These are phyloP conservation scores for Articulospora tetracladia DNA, from an alignment of 495 filamentous ascomycete genomes.

Conservation along the genomic window DNA sequence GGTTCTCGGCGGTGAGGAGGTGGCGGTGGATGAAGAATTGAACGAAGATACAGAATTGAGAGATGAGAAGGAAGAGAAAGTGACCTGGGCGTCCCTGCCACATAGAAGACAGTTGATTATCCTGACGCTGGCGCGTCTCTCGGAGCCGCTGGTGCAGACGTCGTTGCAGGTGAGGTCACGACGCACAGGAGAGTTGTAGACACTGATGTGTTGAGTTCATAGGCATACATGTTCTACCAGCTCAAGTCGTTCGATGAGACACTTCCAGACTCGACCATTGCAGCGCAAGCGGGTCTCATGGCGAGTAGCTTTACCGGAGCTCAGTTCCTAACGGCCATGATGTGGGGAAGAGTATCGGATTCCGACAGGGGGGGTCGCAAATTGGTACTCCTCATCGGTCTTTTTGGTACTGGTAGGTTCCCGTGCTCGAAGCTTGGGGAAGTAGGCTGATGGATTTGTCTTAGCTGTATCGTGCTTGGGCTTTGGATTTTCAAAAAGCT, in stretches of 20 bases:
- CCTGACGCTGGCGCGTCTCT: conserved; percentile 68
- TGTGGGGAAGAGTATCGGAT: conserved; percentile 76
- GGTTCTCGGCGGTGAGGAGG: conserved; percentile 8
- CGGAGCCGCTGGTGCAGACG: conserved; percentile 77
- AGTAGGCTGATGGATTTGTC: conserved; percentile 61
- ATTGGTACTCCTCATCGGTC: conserved; percentile 70
- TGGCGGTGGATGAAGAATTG: background rate
- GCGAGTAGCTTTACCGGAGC: conserved; percentile 76
- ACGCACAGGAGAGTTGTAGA: background rate
- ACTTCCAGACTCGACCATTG: conserved; percentile 62
- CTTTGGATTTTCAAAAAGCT: conserved; percentile 74
- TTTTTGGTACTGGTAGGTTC: conserved; percentile 56
- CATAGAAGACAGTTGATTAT: conserved; percentile 71
- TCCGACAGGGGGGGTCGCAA: conserved; percentile 67
- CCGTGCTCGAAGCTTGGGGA: conserved; percentile 28
- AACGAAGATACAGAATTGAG: background rate
- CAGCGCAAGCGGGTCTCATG: conserved; percentile 72
- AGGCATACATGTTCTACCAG: conserved; percentile 76
- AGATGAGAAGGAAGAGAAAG: conserved; percentile 22
- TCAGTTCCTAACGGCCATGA: conserved; percentile 80
- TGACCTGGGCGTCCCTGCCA: conserved; percentile 66
- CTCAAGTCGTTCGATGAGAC: conserved; percentile 64
- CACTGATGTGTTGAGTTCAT: conserved; percentile 26
- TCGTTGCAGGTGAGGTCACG: conserved; percentile 53
- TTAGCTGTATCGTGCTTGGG: conserved; percentile 67